phyloP scores from a whole-genome alignment of 805 yeast genomes.

The Ogataea ganodermae region DNA sequence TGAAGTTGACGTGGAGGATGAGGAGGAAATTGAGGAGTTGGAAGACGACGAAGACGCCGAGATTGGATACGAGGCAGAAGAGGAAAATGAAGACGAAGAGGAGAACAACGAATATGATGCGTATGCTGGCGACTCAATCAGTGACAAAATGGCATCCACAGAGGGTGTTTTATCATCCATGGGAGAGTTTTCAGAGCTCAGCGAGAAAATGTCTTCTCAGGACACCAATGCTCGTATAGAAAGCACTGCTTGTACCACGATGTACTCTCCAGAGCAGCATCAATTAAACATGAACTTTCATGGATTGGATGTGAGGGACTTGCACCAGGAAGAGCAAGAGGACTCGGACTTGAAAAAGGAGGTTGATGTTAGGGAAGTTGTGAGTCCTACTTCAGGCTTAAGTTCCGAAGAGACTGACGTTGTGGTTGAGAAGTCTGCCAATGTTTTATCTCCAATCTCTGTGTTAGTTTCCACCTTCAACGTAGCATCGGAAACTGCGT shows the following conservation, averaged over 20 bases:
- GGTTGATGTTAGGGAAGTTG: not conserved
- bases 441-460: conserved; percentile 12
- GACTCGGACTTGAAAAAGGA: not conserved
- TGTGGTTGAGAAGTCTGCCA: conserved; percentile 7
- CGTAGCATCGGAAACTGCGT: not conserved
- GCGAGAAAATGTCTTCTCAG: conserved; percentile 5
- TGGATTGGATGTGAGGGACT: not conserved
- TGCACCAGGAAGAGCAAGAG: not conserved
- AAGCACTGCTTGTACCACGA: conserved; percentile 15
- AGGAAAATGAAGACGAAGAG: not conserved
- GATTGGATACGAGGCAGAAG: conserved; percentile 3
- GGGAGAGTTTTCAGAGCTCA: conserved; percentile 5
- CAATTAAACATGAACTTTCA: not conserved
- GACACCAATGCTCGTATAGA: conserved; percentile 8
- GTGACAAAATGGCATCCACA: conserved; percentile 1
- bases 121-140: not conserved
- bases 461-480: conserved; percentile 8
- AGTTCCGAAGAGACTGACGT: conserved; percentile 14
- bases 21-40: not conserved
- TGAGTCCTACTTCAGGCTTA: conserved; percentile 6
- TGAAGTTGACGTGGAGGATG: not conserved
- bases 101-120: not conserved
- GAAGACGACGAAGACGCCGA: conserved; percentile 3
- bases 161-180: conserved; percentile 2
- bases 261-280: conserved; percentile 10